phyloP scores from a whole-genome alignment of 768 basidiomycete species.

The Rhodocollybia butyracea region DNA sequence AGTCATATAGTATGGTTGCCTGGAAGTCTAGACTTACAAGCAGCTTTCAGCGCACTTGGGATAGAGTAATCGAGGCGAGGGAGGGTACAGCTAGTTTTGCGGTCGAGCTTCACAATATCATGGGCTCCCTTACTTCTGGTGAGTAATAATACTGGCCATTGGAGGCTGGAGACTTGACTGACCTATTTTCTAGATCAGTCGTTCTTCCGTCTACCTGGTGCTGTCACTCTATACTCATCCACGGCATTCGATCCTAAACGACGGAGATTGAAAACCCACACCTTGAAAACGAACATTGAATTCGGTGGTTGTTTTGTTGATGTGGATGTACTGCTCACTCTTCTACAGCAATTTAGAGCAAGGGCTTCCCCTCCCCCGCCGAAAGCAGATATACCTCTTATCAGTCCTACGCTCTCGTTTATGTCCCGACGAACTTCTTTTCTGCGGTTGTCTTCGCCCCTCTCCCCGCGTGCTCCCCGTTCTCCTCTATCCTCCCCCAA shows the following conservation, averaged over 20 bases:
- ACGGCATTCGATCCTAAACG: slow-evolving; percentile 57
- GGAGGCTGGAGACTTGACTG: neutral
- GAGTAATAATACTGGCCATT: slow-evolving; percentile 10
- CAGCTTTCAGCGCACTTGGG: slow-evolving; percentile 63
- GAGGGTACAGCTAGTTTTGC: slow-evolving; percentile 53
- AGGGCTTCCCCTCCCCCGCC: neutral
- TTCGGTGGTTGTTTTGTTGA: slow-evolving; percentile 44
- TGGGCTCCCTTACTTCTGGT: slow-evolving; percentile 40
- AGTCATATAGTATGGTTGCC: slow-evolving; percentile 50
- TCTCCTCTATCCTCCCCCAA: slow-evolving; percentile 13
- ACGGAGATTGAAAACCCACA: slow-evolving; percentile 50
- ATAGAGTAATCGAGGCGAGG: slow-evolving; percentile 64
- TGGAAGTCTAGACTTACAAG: slow-evolving; percentile 61
- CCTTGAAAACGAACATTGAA: slow-evolving; percentile 42
- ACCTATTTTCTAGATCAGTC: slow-evolving; percentile 22
- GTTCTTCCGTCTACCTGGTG: slow-evolving; percentile 46
- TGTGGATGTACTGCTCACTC: slow-evolving; percentile 32
- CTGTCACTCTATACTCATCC: slow-evolving; percentile 42
- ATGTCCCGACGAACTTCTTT: slow-evolving; percentile 2
- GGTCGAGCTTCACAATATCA: slow-evolving; percentile 45
- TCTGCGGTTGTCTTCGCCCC: slow-evolving; percentile 5
- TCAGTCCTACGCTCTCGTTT: neutral
- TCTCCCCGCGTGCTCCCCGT: slow-evolving; percentile 12
- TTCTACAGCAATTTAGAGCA: neutral
- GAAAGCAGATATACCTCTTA: neutral